Evolutionary conservation across 2,329 filamentous ascomycete species (phyloP), one percentile per base, ranked within the genome.

Genomic region (Lanzia echinophila): DNA sequence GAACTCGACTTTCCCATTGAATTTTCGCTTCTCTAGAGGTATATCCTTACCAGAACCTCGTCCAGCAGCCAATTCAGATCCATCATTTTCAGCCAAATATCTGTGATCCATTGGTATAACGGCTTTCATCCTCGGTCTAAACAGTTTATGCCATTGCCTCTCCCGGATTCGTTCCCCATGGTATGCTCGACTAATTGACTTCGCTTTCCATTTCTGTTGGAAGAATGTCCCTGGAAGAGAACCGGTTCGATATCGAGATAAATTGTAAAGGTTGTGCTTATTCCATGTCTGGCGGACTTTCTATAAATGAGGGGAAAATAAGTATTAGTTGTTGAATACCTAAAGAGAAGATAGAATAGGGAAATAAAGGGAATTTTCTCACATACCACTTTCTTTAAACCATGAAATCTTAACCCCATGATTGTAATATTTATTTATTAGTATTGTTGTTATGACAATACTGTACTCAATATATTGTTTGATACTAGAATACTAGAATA

Each of bases 151-250:
- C 94, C 94, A 99, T 74, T 94, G 87, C 69, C 87, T 84, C 75
- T 99, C 94, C 61, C 86, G 84, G 62, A 99, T 86, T 68, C 96
- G 89, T 69, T 96, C 92, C 71, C 92, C 94, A 74, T 99, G 94
- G 72, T 97, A 99, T 59, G 80, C 84, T 62, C 94, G 85, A 41
- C 89, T 82, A 60, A 84, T 71, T 20, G 90, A 83, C 73, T 99
- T 99, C 65, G 92, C 88, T 1, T 74, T 72, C 92, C 92, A 99
- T 86, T 99, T 99, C 73, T 97, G 92, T 78, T 97, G 92, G 79
- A 95, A 99, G 74, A 94, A 95, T 43, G 91, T 96, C 58, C 74
- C 72, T 19, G 61, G 66, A 32, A 67, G 65, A 58, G 63, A 67
- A 17, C 78, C 80, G 2, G 70, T 66, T 42, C 65, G 72, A 33